Percentiles rank a stretch among this genome's conserved stretches.
phyloP scores from a whole-genome alignment of 2,329 filamentous ascomycete genomes.

The Ceratocystis harringtonii region DNA sequence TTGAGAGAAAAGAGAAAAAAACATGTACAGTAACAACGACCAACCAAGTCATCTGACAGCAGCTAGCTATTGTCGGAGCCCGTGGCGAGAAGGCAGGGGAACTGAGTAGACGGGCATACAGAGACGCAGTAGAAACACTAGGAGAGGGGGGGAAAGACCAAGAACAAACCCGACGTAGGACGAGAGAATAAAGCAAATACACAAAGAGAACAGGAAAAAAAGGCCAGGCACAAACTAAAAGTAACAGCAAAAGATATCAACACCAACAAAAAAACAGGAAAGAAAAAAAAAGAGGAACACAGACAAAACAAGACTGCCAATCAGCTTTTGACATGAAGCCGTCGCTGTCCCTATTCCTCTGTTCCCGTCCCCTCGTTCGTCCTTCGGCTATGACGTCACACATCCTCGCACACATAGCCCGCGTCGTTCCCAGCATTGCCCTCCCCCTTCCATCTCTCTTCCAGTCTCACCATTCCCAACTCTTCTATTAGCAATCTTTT shows the following conservation, averaged over 20 bases:
- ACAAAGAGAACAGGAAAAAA: constrained; percentile 10
- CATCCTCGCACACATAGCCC: not conserved
- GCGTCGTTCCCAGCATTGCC: not conserved
- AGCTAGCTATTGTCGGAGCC: not conserved
- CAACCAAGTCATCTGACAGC: not conserved
- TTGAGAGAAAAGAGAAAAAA: not conserved
- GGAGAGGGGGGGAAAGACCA: not conserved
- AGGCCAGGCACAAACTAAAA: not conserved
- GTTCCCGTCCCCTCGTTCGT: not conserved
- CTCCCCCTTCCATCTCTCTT: not conserved
- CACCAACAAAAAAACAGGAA: not conserved
- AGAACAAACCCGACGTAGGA: not conserved
- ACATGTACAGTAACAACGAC: constrained; percentile 7
- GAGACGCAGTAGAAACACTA: not conserved
- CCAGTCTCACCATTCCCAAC: not conserved
- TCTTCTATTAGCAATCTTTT: too few species aligned
- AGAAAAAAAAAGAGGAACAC: constrained; percentile 1
- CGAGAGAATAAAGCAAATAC: not conserved
- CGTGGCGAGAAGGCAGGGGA: not conserved
- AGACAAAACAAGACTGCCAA: not conserved
- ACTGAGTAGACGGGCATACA: too few species aligned
- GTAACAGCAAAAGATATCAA: constrained; percentile 10
- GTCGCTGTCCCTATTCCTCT: not conserved
- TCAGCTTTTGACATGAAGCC: not conserved
- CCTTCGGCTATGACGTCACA: not conserved